phyloP scores from a whole-genome alignment of 371 early-diverging fungal genomes.

The Cokeromyces recurvatus region DNA sequence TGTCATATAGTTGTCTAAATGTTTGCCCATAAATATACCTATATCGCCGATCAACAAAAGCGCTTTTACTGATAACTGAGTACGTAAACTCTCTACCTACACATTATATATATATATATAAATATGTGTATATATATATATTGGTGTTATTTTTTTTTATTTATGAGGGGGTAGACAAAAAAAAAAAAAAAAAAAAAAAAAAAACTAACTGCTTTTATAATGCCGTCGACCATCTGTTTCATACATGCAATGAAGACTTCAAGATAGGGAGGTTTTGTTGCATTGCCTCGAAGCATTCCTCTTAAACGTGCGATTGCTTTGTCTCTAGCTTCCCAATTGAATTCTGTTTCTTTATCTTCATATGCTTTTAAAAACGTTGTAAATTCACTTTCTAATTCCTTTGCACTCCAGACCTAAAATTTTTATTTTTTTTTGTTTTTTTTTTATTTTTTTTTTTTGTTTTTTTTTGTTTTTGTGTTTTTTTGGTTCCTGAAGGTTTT shows the following conservation, averaged over 20 bases:
- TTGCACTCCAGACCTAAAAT: too few species aligned
- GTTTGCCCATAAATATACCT: constrained; percentile 29
- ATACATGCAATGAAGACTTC: constrained; percentile 28
- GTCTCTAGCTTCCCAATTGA: constrained; percentile 35
- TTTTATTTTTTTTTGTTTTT: constrained; percentile 19
- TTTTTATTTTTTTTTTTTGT: neutral
- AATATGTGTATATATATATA: too few species aligned
- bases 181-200: neutral
- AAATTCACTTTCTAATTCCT: constrained; percentile 24
- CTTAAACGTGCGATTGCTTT: constrained; percentile 17
- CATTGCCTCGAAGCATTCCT: constrained; percentile 37
- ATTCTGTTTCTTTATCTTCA: constrained; percentile 30
- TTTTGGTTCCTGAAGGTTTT: constrained; percentile 9
- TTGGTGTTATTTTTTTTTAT: too few species aligned
- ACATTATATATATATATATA: too few species aligned
- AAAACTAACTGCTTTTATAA: constrained; percentile 38
- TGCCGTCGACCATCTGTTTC: constrained; percentile 41
- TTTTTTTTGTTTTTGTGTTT: too few species aligned
- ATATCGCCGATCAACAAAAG: constrained; percentile 34
- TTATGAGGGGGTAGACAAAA: too few species aligned
- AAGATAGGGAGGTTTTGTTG: constrained; percentile 29
- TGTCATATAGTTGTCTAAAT: constrained; percentile 33
- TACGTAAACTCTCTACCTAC: constrained; percentile 46
- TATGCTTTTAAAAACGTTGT: constrained; percentile 15
- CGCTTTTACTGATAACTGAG: constrained; percentile 39